phyloP scores from a whole-genome alignment of 169 alveolate genomes.

The Plasmodium gallinaceum region DNA sequence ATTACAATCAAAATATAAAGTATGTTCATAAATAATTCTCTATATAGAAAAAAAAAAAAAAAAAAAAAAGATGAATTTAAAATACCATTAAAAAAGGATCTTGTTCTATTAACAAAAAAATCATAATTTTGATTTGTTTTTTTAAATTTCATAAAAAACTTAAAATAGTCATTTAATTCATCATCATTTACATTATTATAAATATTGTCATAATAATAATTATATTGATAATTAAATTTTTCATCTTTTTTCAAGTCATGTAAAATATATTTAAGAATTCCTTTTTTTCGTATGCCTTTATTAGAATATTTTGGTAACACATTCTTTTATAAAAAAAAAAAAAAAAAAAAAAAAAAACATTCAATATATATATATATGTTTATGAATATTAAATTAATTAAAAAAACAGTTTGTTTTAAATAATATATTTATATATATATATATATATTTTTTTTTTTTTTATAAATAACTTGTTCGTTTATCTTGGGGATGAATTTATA shows the following conservation, averaged over 20 bases:
- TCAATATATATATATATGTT: background rate
- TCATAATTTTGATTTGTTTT: constrained; percentile 27
- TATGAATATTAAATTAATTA: background rate
- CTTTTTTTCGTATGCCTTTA: constrained; percentile 55
- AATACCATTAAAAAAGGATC: constrained; percentile 29
- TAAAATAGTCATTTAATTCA: constrained; percentile 40
- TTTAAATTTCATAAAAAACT: constrained; percentile 24
- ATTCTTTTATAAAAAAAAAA: background rate
- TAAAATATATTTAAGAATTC: constrained; percentile 35
- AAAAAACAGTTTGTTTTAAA: background rate
- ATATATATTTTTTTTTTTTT: background rate
- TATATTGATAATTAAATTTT: constrained; percentile 16
- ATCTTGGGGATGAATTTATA: constrained; percentile 62
- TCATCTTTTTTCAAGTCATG: constrained; percentile 32
- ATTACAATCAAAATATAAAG: background rate
- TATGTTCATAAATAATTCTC: background rate
- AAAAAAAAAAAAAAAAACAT: background rate
- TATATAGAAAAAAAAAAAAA: background rate
- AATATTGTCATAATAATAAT: constrained; percentile 54
- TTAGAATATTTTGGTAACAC: constrained; percentile 28
- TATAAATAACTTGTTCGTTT: constrained; percentile 27
- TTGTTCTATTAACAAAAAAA: constrained; percentile 21
- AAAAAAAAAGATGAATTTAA: background rate
- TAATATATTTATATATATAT: background rate
- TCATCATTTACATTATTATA: constrained; percentile 47